Evolutionary conservation across 176 grass and related monocot species (phyloP), one percentile per base, ranked within the genome.

Genomic region (Zizania latifolia): DNA sequence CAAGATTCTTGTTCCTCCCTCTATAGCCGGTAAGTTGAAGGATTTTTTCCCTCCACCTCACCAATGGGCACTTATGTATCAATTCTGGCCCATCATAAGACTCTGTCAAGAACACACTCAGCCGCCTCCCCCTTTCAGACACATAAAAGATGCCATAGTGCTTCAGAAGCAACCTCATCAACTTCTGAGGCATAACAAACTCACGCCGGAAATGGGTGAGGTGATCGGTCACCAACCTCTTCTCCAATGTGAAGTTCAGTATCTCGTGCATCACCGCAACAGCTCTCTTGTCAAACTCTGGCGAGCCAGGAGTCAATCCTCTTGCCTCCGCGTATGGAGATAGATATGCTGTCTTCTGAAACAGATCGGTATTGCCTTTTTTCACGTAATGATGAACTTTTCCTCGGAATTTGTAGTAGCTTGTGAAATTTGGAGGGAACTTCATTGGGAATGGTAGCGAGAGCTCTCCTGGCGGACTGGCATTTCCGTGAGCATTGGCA

Each of bases 131-230:
- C 78, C 86, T 82, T 77, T 93, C 93, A 11, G 88, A 97, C 43
- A 93, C 88, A 72, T 97, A 97, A 78, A 97, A 97, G 35, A 97
- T 87, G 48, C 87, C 93, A 74, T 90, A 88, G 73, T 97, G 88
- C 76, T 97, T 93, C 77, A 96, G 70, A 17, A 89, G 79, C 37
- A 96, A 56, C 70, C 92, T 84, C 92, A 89, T 92, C 43, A 96
- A 77, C 76, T 97, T 93, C 68, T 97, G 94, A 8, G 94, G 90
- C 94, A 91, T 93, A 32, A 91, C 86, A 91, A 97, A 91, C 82
- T 97, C 93, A 30, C 81, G 81, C 15, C 88, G 75, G 67, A 97
- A 97, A 78, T 91, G 88, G 0, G 94, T 97, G 40, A 93, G 88
- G 38, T 97, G 88, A 75, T 97, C 88, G 0, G 90, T 97, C 51